Evolutionary conservation across 2,329 filamentous ascomycete genomes (phyloP).

Genomic region (Microthyrium microscopicum): DNA sequence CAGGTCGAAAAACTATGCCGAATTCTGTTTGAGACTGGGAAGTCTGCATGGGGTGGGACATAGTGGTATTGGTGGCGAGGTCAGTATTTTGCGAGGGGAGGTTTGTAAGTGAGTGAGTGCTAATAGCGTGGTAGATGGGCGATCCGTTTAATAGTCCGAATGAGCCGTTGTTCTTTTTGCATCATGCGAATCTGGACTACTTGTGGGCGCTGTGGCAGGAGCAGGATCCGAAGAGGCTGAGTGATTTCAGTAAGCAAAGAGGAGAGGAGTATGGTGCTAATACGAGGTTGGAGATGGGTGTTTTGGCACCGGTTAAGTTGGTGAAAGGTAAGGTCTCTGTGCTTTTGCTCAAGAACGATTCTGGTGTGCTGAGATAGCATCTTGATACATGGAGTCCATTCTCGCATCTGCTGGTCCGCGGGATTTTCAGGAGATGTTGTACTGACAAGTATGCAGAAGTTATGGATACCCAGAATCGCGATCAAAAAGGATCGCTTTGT

Average conservation of each 20-base stretch:
- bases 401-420: too few relatives aligned
- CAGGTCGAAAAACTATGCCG: background rate
- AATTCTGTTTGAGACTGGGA: background rate
- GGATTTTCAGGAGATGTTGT: conserved; percentile 1
- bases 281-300: background rate
- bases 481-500: background rate
- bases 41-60: background rate
- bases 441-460: too few relatives aligned
- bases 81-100: too few relatives aligned
- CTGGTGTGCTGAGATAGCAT: too few relatives aligned
- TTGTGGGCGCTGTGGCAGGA: conserved; percentile 36
- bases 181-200: conserved; percentile 32
- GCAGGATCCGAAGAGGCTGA: conserved; percentile 20
- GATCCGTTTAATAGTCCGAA: conserved; percentile 17
- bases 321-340: background rate
- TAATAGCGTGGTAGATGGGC: conserved; percentile 17
- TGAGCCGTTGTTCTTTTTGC: conserved; percentile 27
- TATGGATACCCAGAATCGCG: background rate
- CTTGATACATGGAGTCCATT: too few relatives aligned
- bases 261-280: background rate
- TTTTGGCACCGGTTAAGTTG: background rate
- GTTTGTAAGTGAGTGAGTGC: conserved; percentile 14
- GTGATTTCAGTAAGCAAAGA: conserved; percentile 25
- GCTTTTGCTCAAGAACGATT: too few relatives aligned
- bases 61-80: conserved; percentile 1